A percentile compares a stretch with the other conserved stretches of the same genome.
Evolutionary conservation across 2,329 filamentous ascomycete species (phyloP).

Genomic region (Sphaerulina populicola): DNA sequence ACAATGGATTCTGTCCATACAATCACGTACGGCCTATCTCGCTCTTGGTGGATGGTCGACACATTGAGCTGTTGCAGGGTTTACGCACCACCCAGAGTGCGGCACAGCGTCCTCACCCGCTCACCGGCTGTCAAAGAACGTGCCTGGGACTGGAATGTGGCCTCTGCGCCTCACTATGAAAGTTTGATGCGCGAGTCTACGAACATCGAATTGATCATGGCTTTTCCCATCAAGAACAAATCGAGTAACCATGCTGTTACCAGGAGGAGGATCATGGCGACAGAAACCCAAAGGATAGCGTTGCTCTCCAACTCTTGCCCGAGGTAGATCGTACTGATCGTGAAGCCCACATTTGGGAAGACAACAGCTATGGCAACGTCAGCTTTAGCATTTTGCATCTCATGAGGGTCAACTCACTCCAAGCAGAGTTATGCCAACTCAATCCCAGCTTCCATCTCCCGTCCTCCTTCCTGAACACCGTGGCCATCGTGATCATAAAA

Average conservation of each 20-base stretch:
- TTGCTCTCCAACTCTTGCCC: slow-evolving; percentile 45
- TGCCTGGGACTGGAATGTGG: not conserved
- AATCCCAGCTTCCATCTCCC: slow-evolving; percentile 14
- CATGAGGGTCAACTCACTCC: slow-evolving; percentile 8
- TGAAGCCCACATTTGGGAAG: slow-evolving; percentile 59
- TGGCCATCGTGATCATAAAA: slow-evolving; percentile 13
- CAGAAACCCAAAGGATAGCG: slow-evolving; percentile 47
- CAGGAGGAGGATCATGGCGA: slow-evolving; percentile 50
- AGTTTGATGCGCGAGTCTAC: slow-evolving; percentile 20
- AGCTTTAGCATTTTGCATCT: too few species aligned
- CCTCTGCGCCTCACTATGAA: not conserved
- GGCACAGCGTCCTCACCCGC: not conserved
- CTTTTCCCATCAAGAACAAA: slow-evolving; percentile 41
- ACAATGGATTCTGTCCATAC: too few species aligned
- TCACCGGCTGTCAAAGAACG: not conserved
- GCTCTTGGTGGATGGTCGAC: too few species aligned
- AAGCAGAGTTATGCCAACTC: slow-evolving; percentile 16
- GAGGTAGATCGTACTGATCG: slow-evolving; percentile 51
- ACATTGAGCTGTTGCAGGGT: too few species aligned
- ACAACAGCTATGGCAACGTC: slow-evolving; percentile 50
- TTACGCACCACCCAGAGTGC: too few species aligned
- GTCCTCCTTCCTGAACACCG: slow-evolving; percentile 7
- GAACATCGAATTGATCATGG: slow-evolving; percentile 36
- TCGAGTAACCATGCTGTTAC: slow-evolving; percentile 51
- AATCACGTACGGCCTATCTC: too few species aligned